Evolutionary conservation across 768 basidiomycete genomes (phyloP), one percentile per base, ranked within the genome.

Genomic region (Rossbeevera mucosa): DNA sequence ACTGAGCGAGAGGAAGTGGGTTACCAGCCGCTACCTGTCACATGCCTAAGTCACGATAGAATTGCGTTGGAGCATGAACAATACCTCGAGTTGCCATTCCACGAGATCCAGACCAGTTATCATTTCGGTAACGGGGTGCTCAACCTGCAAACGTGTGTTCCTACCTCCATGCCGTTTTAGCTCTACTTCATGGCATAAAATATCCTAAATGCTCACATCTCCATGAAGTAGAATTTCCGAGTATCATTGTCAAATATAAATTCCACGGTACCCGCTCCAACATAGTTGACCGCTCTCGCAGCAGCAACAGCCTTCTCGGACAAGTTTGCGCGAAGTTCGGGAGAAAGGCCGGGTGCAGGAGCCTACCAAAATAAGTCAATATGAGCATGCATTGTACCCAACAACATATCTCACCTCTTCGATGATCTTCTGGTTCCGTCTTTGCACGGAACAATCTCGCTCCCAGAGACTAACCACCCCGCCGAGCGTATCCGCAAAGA

Each of bases 191-290:
- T 22, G 16, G 26, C 43, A 25, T 0, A 18, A 47, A 30, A 9
- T 16, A 2, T 29, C 12, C 11, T 12, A 11, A 43, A 21, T 22
- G 63, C 85, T 48, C 59, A 85, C 91, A 95, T 95, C 71, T 96
- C 94, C 93, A 94, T 94, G 65, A 96, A 96, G 63, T 85, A 96
- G 68, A 95, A 95, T 53, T 82, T 77, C 51, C 80, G 71, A 7
- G 88, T 89, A 65, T 94, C 87, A 56, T 91, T 94, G 66, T 97
- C 94, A 58, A 95, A 92, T 57, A 97, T 95, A 61, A 97, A 96
- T 66, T 97, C 94, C n/a, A 94, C 90, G 0, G 91, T 94, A 4
- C 91, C 91, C 9, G 92, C 92, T 28, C 92, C 92, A 28, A 91
- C 85, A 63, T 97, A 97, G 53, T 85, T 78, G 44, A 97, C 94